Conservation (phyloP, 495 filamentous ascomycete species). For the Chaetomium fimeti region DNA sequence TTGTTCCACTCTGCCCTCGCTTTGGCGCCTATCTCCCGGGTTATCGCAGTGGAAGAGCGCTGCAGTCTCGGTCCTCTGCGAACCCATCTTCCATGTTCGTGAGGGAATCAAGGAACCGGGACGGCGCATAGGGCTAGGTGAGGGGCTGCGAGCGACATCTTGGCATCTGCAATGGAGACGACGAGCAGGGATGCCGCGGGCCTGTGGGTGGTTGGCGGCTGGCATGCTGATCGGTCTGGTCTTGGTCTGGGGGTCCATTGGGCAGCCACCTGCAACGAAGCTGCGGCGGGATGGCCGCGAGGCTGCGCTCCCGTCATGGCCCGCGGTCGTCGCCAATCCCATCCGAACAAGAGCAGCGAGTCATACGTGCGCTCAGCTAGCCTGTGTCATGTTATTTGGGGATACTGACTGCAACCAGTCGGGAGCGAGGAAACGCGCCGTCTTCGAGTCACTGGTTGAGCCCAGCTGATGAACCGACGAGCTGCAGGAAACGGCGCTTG, state of each 20-base stretch:
- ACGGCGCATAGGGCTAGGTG: conserved; percentile 33
- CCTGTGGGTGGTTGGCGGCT: conserved; percentile 17
- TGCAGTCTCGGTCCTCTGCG: neutral
- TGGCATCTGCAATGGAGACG: neutral
- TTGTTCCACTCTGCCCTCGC: neutral
- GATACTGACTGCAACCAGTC: neutral
- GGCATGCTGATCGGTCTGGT: conserved; percentile 15
- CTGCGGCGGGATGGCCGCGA: neutral
- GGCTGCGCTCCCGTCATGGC: neutral
- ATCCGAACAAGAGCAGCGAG: neutral
- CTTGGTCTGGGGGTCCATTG: neutral
- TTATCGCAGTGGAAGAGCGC: neutral
- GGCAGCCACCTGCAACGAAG: conserved; percentile 4
- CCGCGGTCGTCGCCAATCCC: neutral
- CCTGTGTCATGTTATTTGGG: conserved; percentile 11
- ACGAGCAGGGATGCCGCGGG: neutral
- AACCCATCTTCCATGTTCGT: conserved; percentile 5
- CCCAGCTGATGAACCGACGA: neutral
- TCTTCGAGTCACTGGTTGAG: conserved; percentile 7
- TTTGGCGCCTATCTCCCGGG: neutral
- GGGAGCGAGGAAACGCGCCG: neutral
- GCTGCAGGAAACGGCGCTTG: neutral
- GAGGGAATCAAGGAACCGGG: conserved; percentile 3
- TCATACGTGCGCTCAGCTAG: conserved; percentile 8
- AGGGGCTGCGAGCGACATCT: conserved; percentile 23